Percentiles rank a stretch among this genome's conserved stretches.
Conservation (phyloP, 345 rosid genomes). For the Jatropha curcas region DNA sequence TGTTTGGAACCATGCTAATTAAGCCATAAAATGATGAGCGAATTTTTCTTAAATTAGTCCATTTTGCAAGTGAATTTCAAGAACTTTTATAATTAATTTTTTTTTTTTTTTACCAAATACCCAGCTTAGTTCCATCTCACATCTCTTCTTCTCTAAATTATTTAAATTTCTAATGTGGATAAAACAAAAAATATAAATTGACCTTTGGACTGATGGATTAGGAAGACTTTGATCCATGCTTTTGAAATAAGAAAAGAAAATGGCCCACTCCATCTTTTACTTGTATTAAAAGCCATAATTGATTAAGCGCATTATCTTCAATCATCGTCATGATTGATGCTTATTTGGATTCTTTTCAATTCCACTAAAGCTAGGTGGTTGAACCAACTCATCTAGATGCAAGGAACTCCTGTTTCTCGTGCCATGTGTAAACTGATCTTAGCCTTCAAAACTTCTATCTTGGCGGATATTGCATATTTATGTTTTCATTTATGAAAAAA, state of each 20-base stretch:
- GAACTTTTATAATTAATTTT: no score
- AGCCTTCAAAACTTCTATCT: not conserved
- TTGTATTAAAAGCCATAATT: not conserved
- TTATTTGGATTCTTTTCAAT: not conserved
- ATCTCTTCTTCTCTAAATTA: no score
- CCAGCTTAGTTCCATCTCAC: no score
- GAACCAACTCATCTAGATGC: slow-evolving; percentile 1
- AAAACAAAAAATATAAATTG: no score
- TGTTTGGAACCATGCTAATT: no score
- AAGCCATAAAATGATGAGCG: no score
- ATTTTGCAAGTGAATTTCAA: no score
- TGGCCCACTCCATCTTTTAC: not conserved
- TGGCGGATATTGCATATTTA: not conserved
- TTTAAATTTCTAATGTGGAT: no score
- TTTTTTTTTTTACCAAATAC: no score
- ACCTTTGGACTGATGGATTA: no score
- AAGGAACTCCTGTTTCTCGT: slow-evolving; percentile 8
- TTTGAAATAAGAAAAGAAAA: not conserved
- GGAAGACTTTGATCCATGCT: not conserved
- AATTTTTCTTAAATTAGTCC: no score
- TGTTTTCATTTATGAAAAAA: no score
- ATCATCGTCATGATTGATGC: slow-evolving; percentile 2
- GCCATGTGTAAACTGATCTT: not conserved
- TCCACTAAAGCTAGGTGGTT: not conserved
- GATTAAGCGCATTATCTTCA: not conserved